Evolutionary conservation across 2,329 filamentous ascomycete species (phyloP), one percentile per base, ranked within the genome.

Genomic region (Talaromyces albobiverticillius): DNA sequence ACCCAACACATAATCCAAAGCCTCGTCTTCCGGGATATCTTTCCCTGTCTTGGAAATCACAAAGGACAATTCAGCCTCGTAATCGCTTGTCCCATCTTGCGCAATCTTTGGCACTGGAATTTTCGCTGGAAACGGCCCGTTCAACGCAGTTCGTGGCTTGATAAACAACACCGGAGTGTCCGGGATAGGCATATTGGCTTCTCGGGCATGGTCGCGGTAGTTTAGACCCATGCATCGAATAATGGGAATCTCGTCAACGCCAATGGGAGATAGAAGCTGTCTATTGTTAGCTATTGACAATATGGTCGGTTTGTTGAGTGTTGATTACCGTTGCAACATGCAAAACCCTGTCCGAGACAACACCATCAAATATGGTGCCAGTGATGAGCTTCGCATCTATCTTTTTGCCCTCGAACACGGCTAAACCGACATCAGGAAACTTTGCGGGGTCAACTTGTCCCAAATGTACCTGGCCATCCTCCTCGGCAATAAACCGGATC

Each of bases 221-320:
- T 78, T 79, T 49, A 78, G 68, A 6, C 76, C 76, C 45, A 78
- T 63, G 60, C 75, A 78, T 32, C 75, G 72, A 46, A 78, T 75
- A 18, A 71, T 69, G 70, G 26, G 26, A 10, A 29, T 10, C 10
- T 29, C 26, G 10, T 29, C 26, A n/a, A 41, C 16, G 14, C 10
- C 11, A 23, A 47, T 47, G 1, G 45, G 45, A 8, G 45, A 32
- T 2, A 47, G 45, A n/a, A 47, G 25, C 45, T 47, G n/a, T n/a
- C 31, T 32, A 23, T 45, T 45, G 36, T 40, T 40, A 40, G 36
- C 13, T 13, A 20, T 13, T 7, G 36, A 34, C 18, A 52, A 5
- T 5, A 23, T 52, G 14, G 26, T 52, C 31, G 18, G 16, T 23
- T n/a, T 16, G 22, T 13, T 34, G 40, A 43, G 41, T 54, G 57